Evolutionary conservation across 495 filamentous ascomycete genomes (phyloP), one percentile per base, ranked within the genome.

Genomic region (Lasiosphaeria ovina): DNA sequence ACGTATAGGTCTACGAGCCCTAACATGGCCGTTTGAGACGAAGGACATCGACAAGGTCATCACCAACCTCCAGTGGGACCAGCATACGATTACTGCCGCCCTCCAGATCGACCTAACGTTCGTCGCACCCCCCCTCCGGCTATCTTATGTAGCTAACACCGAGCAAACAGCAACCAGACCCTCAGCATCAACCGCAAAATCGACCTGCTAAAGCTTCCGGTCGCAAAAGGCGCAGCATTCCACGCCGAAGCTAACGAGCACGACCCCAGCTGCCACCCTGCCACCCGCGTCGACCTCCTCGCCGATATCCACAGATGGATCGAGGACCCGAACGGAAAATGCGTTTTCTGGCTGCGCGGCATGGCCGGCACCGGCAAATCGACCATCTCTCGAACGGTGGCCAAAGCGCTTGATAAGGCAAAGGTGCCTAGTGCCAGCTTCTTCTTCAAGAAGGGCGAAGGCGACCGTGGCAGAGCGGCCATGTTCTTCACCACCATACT

Each of bases 401-500:
- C 77, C 6, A 33, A 57, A 4, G 48, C 47, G 6, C 64, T 75
- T 51, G 51, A 51, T 0, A 33, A 54, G 1, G 36, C 54, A 7
- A n/a, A 54, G 34, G 24, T 62, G 14, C 73, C 73, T 17, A 68
- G 68, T 35, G 72, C 66, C 0, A 80, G 73, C 63, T 83, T 83
- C 66, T 82, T 85, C 70, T 85, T 85, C 66, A 79, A 78, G 45
- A 74, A 72, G 60, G 76, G 77, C 16, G 75, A 77, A 31, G 69
- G 70, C 1, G 77, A 83, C 54, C 68, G 72, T 51, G 74, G 70
- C 6, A 74, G 66, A 34, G 76, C 76, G 6, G 66, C 40, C 6
- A 71, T 66, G 31, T 66, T 84, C 59, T 74, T 85, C 50, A 64
- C 80, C 6, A 81, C 77, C 6, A 69, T 85, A 16, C 71, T 73